phyloP scores from a whole-genome alignment of 192 early-diverging fungal species.

The Glomus cerebriforme region DNA sequence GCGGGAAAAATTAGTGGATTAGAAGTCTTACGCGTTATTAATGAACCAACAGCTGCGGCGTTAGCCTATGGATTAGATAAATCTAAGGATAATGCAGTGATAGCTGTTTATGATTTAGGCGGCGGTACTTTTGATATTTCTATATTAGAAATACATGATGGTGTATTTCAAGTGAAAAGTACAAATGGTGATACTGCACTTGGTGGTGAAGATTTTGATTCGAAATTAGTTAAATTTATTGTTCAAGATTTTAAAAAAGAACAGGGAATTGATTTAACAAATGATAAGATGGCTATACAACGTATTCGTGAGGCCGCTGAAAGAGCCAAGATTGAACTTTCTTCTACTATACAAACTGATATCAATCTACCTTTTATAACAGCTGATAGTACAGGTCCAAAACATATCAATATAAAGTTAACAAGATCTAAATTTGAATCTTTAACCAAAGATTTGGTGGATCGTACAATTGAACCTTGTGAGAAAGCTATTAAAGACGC shows the following conservation, averaged over 20 bases:
- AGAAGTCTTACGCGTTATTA: constrained; percentile 89
- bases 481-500: constrained; percentile 98
- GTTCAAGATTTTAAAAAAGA: constrained; percentile 93
- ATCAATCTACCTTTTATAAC: constrained; percentile 98
- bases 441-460: constrained; percentile 75
- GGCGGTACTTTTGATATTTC: constrained; percentile 98
- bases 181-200: constrained; percentile 95
- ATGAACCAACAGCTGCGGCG: constrained; percentile 92
- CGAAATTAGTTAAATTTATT: constrained; percentile 72
- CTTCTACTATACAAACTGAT: constrained; percentile 88
- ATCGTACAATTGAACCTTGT: constrained; percentile 90
- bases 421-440: constrained; percentile 89
- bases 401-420: constrained; percentile 96
- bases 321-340: constrained; percentile 99
- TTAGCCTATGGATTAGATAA: constrained; percentile 89
- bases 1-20: constrained; percentile 89
- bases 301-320: constrained; percentile 98
- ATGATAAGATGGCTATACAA: constrained; percentile 95
- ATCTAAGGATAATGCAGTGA: constrained; percentile 77
- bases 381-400: constrained; percentile 82
- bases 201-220: constrained; percentile 80
- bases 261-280: constrained; percentile 78
- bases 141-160: constrained; percentile 94
- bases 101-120: constrained; percentile 96
- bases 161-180: constrained; percentile 98